Base-by-base conservation (phyloP, 2,329 filamentous ascomycete genomes). In the Leptographium lundbergii region DNA sequence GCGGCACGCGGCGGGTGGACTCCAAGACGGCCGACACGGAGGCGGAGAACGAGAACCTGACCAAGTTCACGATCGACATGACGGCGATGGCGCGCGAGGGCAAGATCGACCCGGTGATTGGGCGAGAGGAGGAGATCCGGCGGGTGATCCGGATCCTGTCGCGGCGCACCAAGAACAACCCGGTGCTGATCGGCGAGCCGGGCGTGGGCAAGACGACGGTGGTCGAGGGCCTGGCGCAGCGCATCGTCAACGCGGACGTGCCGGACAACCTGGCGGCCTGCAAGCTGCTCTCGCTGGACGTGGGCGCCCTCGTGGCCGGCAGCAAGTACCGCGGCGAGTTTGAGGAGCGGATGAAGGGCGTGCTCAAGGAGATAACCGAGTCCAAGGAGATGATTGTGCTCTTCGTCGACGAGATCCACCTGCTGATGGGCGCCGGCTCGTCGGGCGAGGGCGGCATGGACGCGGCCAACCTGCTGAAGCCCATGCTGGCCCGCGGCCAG, bases 301-400 rank as follows among this genome's bases (percentile, higher is more conserved):
- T 99, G 54, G 94, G 94, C 67, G 88, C 92, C 27, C 79, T 99
- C 60, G 92, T 99, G 63, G 94, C 94, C 60, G 94, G 94, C 65
- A 96, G 91, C 82, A 99, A 99, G 75, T 99, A 95, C 77, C 86
- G 94, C 56, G 94, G 94, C 76, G 94, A 99, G 72, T 99, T 99
- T 61, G 94, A 99, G 72, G 94, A 99, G 78, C 85, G 94, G 66
- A 97, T 99, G 91, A 99, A 99, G 81, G 91, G 92, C 59, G 94
- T 99, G 6, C 74, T 99, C 67, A 99, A 97, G 73, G 94, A 99
- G 75, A 96, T 99, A 61, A 82, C 91, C 66, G 86, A 95, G 59
- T 90, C 91, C 57, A 95, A 94, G 71, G 92, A 97, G 60, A 96
- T 91, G 78, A 96, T 99, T 69, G 87, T 99, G 57, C 85, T 99